Evolutionary conservation across 2,329 filamentous ascomycete genomes (phyloP).

Genomic region (Bipolaris oryzae): DNA sequence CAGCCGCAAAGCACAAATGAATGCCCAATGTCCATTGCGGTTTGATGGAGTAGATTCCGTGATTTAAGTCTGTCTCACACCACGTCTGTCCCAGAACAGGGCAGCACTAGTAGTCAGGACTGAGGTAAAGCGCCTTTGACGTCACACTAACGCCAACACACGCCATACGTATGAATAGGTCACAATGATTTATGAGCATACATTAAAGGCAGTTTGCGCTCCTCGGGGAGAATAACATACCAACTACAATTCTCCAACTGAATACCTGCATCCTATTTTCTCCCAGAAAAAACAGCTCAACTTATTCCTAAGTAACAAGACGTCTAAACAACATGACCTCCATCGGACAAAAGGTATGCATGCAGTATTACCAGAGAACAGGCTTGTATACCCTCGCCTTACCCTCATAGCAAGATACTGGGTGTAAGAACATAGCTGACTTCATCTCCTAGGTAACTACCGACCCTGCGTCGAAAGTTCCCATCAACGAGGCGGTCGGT

Average conservation of each 20-base stretch:
- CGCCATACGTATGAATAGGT: constrained; percentile 13
- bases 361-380: background rate
- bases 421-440: constrained; percentile 9
- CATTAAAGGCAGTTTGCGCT: constrained; percentile 5
- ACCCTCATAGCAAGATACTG: background rate
- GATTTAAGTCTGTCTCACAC: background rate
- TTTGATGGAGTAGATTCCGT: background rate
- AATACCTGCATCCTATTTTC: background rate
- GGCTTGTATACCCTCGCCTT: background rate
- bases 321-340: constrained; percentile 17
- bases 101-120: constrained; percentile 7
- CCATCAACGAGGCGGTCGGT: constrained; percentile 67
- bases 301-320: too few relatives aligned
- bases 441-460: constrained; percentile 49
- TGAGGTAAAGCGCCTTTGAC: constrained; percentile 17
- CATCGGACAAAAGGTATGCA: constrained; percentile 30
- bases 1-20: constrained; percentile 3
- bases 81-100: background rate
- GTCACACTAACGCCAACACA: constrained; percentile 24
- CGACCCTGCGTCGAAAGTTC: constrained; percentile 56
- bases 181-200: constrained; percentile 4
- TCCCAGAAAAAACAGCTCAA: background rate
- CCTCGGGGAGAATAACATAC: background rate
- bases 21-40: background rate
- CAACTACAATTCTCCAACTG: background rate